Evolutionary conservation across 2,329 filamentous ascomycete species (phyloP), one percentile per base, ranked within the genome.

Genomic region (Colletotrichum theobromicola): DNA sequence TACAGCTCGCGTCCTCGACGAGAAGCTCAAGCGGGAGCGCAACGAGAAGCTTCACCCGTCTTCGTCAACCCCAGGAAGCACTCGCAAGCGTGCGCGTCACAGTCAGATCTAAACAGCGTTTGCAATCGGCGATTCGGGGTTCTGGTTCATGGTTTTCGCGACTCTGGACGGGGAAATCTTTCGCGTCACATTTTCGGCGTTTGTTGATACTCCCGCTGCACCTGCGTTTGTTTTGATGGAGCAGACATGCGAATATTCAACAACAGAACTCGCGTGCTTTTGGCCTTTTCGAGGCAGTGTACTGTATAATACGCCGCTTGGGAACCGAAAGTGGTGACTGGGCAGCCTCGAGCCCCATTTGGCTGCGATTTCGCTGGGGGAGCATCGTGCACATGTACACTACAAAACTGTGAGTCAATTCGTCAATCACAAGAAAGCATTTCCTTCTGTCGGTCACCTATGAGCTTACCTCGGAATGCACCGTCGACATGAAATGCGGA

Each of bases 11-110:
- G 90, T 93, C 24, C 83, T 93, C 82, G 90, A 93, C 85, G 89
- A 92, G 81, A 93, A 93, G 83, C 89, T 92, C 86, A 91, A 90
- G 87, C 86, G 90, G 77, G 91, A 93, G 80, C 87, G 87, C 79
- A 89, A 86, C 83, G 89, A 91, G 65, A 92, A 92, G 83, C 85
- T 90, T 84, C 88, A 91, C 68, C 88, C 89, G 8, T 77, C 81
- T 0, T 80, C 84, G 1, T 67, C 73, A 6, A 82, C 81, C 5
- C 78, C 82, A 5, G 82, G 84, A 78, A 90, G 88, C 79, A 87
- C 82, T 9, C 88, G 90, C 80, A 93, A 93, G 82, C 87, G 91
- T 34, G 83, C 89, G 5, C 86, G 90, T 16, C 88, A 90, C 82
- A 90, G 88, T 83, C 72, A 74, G 34, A 63, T 74, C 24, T 74